phyloP scores from a whole-genome alignment of 441 rosid genomes.

The Mallotus japonicus region DNA sequence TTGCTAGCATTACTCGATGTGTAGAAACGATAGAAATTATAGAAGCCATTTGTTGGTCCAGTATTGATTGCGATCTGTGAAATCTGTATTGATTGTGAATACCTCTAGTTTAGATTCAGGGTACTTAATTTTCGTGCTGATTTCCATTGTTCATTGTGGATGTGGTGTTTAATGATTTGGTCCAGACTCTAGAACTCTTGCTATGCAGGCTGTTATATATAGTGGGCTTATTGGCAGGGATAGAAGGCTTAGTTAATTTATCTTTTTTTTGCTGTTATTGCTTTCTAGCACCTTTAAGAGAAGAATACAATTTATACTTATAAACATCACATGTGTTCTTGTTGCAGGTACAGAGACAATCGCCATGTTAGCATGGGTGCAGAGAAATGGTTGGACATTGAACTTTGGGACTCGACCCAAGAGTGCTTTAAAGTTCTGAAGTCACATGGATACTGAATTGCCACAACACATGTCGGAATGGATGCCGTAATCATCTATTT shows the following conservation, averaged over 20 bases:
- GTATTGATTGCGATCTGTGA: neutral
- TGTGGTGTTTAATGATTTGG: neutral
- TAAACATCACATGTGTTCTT: conserved; percentile 1
- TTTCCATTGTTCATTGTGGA: neutral
- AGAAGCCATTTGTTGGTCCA: neutral
- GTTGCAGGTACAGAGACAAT: conserved; percentile 71
- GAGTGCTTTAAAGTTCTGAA: conserved; percentile 67
- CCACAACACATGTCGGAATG: conserved; percentile 65
- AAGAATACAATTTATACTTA: neutral
- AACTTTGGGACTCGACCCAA: conserved; percentile 75
- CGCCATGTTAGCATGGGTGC: conserved; percentile 98
- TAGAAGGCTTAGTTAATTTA: neutral
- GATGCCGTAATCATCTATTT: conserved; percentile 56
- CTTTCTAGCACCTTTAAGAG: neutral
- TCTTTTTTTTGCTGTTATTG: neutral
- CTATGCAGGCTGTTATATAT: neutral
- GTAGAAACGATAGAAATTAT: conserved; percentile 8
- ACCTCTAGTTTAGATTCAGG: neutral
- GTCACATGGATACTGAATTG: conserved; percentile 81
- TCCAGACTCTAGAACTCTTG: neutral
- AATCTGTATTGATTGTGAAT: neutral
- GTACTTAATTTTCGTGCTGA: neutral
- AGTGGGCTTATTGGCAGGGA: neutral
- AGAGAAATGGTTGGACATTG: conserved; percentile 97
- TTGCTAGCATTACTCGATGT: no score